Evolutionary conservation across 306 rosid genomes (phyloP), one percentile per base, ranked within the genome.

Genomic region (Dicorynia guianensis): DNA sequence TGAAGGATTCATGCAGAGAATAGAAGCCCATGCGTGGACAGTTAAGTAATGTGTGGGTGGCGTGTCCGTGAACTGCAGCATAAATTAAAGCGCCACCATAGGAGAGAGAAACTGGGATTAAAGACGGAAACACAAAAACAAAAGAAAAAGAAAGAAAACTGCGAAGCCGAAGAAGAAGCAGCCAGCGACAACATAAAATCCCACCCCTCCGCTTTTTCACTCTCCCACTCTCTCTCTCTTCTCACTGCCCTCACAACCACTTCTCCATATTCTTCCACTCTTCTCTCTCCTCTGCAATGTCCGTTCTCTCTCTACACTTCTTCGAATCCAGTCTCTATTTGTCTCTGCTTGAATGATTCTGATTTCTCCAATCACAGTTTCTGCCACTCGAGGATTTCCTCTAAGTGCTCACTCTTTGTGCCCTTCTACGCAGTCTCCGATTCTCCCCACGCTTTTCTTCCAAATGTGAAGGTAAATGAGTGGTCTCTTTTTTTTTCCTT

Each of bases 381-480:
- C 39, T 15, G 52, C 65, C 65, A 25, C 14, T 39, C 35, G 9
- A 67, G 14, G 46, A 34, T 36, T 67, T 34, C 7, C 54, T 12
- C 2, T 30, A 65, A 48, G 19, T 70, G 63, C 43, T 70, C 49
- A 1, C 54, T 54, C 6, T 8, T 1, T 1, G 6, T 6, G n/a
- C 15, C 15, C 8, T 43, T 25, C 13, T 20, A 36, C 2, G 38
- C 57, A 13, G 25, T 66, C 40, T 30, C 7, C 39, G 72, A 47
- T 49, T 48, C 6, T 33, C 46, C 33, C 7, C 5, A 30, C 18
- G 57, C 13, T 47, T 47, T 25, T 57, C 7, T 8, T 20, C 40
- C 42, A n/a, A 42, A 71, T 43, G 56, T 71, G 66, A 71, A 70
- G 75, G 64, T 55, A 55, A 55, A n/a, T 34, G 14, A 9, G 2